Evolutionary conservation across 2,329 filamentous ascomycete species (phyloP).

Genomic region (Rhinocladiella mackenziei): DNA sequence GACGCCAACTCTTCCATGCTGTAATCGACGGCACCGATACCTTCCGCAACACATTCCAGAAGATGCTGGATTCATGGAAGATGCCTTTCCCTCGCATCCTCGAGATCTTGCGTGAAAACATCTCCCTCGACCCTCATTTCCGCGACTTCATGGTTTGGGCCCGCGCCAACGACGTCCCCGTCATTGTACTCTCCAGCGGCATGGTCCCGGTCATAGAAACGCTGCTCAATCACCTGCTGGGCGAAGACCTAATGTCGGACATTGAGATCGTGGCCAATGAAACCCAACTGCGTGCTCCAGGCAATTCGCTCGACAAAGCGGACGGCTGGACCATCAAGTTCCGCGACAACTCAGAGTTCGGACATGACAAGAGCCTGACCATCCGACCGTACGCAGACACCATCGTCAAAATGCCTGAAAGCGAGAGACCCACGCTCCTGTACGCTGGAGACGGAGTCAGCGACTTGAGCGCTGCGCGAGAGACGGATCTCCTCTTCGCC

Average conservation of each 20-base stretch:
- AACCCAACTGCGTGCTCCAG: slow-evolving; percentile 60
- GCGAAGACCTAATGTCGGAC: slow-evolving; percentile 64
- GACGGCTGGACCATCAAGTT: slow-evolving; percentile 84
- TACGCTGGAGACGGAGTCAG: slow-evolving; percentile 95
- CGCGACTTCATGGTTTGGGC: slow-evolving; percentile 83
- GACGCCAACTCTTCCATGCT: slow-evolving; percentile 68
- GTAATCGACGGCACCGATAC: slow-evolving; percentile 62
- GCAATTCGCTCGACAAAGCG: slow-evolving; percentile 71
- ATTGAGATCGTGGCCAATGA: slow-evolving; percentile 91
- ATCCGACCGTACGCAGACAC: slow-evolving; percentile 74
- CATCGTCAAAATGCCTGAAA: slow-evolving; percentile 55
- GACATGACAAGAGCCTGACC: slow-evolving; percentile 94
- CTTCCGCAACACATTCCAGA: slow-evolving; percentile 66
- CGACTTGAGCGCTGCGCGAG: slow-evolving; percentile 83
- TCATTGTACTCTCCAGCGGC: slow-evolving; percentile 85
- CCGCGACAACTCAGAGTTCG: slow-evolving; percentile 75
- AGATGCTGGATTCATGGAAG: slow-evolving; percentile 86
- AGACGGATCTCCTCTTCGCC: slow-evolving; percentile 90
- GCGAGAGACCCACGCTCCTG: slow-evolving; percentile 74
- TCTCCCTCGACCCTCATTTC: slow-evolving; percentile 85
- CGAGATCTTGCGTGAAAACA: slow-evolving; percentile 70
- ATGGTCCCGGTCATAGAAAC: slow-evolving; percentile 90
- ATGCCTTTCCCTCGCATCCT: slow-evolving; percentile 80
- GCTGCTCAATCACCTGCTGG: slow-evolving; percentile 73
- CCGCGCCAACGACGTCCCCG: slow-evolving; percentile 74